A percentile compares a stretch with the other conserved stretches of the same genome.
Evolutionary conservation across 768 basidiomycete genomes (phyloP).

Genomic region (Lyophyllum atratum): DNA sequence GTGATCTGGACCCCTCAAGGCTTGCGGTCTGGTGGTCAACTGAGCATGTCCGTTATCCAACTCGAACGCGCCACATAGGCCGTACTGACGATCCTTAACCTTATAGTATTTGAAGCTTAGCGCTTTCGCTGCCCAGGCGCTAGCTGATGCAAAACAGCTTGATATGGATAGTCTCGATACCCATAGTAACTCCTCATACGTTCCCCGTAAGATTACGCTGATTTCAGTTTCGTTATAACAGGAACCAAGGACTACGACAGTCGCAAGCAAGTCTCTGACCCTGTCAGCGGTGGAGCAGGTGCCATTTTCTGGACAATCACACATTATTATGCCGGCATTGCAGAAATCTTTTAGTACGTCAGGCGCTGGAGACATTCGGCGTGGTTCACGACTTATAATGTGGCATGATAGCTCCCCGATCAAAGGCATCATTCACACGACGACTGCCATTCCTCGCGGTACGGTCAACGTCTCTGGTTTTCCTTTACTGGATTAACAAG

Average conservation of each 20-base stretch:
- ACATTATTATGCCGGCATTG: slow-evolving; percentile 45
- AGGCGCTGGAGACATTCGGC: background rate
- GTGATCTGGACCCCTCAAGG: slow-evolving; percentile 52
- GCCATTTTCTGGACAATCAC: slow-evolving; percentile 55
- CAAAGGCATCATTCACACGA: slow-evolving; percentile 47
- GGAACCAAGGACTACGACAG: slow-evolving; percentile 48
- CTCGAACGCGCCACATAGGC: background rate
- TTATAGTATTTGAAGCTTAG: slow-evolving; percentile 2
- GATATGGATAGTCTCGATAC: slow-evolving; percentile 45
- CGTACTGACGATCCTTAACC: background rate
- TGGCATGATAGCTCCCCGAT: slow-evolving; percentile 32
- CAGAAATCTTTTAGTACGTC: slow-evolving; percentile 48
- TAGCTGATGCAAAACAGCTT: slow-evolving; percentile 33
- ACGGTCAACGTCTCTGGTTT: slow-evolving; percentile 2
- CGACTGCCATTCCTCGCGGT: slow-evolving; percentile 50
- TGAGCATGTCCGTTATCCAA: slow-evolving; percentile 37
- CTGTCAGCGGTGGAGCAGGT: slow-evolving; percentile 43
- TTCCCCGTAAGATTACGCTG: background rate
- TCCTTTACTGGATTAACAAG: background rate
- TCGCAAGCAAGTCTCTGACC: slow-evolving; percentile 37
- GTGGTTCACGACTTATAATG: background rate
- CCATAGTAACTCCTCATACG: slow-evolving; percentile 41
- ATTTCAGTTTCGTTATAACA: slow-evolving; percentile 10
- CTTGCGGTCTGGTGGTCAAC: slow-evolving; percentile 63
- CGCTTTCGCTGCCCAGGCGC: slow-evolving; percentile 5